Base-by-base conservation (phyloP, 2,329 filamentous ascomycete genomes). In the Colletotrichum sp. region DNA sequence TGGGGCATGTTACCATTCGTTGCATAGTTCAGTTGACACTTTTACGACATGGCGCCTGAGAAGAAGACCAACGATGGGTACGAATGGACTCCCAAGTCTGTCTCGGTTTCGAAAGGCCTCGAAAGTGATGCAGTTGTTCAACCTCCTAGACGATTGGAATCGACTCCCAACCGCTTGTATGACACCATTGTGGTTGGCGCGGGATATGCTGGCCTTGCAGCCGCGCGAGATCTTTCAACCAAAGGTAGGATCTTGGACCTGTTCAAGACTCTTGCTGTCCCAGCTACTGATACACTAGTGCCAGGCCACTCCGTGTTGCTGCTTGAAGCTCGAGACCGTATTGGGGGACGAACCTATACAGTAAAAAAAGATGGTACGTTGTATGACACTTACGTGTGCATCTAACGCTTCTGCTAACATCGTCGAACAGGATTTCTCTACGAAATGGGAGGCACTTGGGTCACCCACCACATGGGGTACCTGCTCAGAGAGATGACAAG, bases 361-460 rank as follows among this genome's bases (percentile, higher is more conserved):
- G 79, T 83, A 8, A 81, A 82, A 24, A 82, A 84, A 16, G 79
- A 80, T 9, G 85, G 85, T 58, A 15, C 7, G 61, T 64, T 9
- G 21, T n/a, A 21, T 2, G 38, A 24, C 26, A 52, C 6, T 28
- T 13, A 5, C 48, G 30, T 8, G 21, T 30, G 26, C 64, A 48
- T 18, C 21, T 34, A 34, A 7, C 16, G 26, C 21, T 24, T n/a
- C 15, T 13, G 21, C 12, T 24, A 2, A 48, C 24, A 36, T n/a
- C 38, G 18, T 21, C 18, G 43, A 48, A 12, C 21, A 68, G 65
- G 83, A 0, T 82, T 83, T 30, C 78, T 80, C 1, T 86, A 83
- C 67, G 85, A 87, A 62, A 84, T 87, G 83, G 85, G 86, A 1
- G 86, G 86, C 0, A 86, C 85, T 1, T 88, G 85, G 85, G 79